A percentile compares a stretch with the other conserved stretches of the same genome.
phyloP scores from a whole-genome alignment of 495 filamentous ascomycete genomes.

The Trichodelitschia bisporula region DNA sequence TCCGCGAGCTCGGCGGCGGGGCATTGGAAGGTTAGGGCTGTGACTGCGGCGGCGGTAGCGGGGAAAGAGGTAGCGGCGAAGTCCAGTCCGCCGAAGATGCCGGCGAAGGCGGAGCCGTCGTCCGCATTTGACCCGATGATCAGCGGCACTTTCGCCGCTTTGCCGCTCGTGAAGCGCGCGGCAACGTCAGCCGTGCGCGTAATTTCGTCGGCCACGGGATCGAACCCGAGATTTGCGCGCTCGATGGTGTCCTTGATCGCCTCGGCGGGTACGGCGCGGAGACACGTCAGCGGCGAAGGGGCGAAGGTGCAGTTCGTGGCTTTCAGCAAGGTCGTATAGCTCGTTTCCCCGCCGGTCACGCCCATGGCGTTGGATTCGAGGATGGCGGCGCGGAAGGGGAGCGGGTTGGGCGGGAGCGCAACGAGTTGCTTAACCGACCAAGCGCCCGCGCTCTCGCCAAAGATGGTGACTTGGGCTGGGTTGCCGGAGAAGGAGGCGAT shows the following conservation, averaged over 20 bases:
- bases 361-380: constrained; percentile 1
- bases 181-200: background rate
- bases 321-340: constrained; percentile 4
- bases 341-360: constrained; percentile 4
- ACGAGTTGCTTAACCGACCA: constrained; percentile 9
- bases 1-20: constrained; percentile 8
- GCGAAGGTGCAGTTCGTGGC: background rate
- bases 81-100: background rate
- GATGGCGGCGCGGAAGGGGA: constrained; percentile 12
- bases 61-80: background rate
- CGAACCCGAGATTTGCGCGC: background rate
- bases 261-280: background rate
- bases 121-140: constrained; percentile 1
- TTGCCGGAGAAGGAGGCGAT: constrained; percentile 7
- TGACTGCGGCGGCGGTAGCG: constrained; percentile 1
- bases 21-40: constrained; percentile 12
- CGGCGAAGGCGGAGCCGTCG: background rate
- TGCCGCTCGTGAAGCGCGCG: background rate
- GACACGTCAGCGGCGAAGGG: background rate
- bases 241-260: background rate
- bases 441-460: constrained; percentile 11
- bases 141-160: background rate
- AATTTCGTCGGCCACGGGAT: constrained; percentile 1
- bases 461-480: constrained; percentile 3
- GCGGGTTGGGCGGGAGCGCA: constrained; percentile 4